phyloP scores from a whole-genome alignment of 208 protist genomes.

The Phytomonas francai region DNA sequence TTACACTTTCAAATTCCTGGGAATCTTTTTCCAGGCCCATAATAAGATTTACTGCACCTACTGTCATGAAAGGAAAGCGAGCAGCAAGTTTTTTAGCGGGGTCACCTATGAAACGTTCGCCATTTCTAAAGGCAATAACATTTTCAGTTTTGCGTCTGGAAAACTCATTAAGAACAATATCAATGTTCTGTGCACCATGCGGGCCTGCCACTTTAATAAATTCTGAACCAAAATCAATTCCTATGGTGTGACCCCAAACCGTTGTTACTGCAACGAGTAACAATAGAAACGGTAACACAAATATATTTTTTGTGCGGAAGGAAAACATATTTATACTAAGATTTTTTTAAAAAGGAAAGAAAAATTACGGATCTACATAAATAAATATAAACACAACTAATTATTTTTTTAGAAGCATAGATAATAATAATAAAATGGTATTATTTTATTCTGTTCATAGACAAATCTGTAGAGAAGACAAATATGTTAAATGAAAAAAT shows the following conservation, averaged over 20 bases:
- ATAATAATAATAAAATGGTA: conserved; percentile 8
- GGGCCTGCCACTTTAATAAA: conserved; percentile 73
- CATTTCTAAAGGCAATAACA: conserved; percentile 84
- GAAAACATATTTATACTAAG: conserved; percentile 9
- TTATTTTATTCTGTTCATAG: conserved; percentile 1
- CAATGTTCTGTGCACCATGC: conserved; percentile 53
- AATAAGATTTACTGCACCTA: conserved; percentile 57
- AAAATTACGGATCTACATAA: conserved; percentile 7
- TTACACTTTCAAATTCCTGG: conserved; percentile 1
- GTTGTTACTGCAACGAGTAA: conserved; percentile 8
- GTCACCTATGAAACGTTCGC: conserved; percentile 87
- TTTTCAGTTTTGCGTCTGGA: conserved; percentile 89
- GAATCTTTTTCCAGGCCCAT: conserved; percentile 49
- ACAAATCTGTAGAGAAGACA: background rate
- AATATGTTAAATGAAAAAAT: background rate
- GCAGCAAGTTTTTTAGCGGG: conserved; percentile 79
- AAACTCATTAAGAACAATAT: conserved; percentile 94
- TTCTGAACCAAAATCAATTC: conserved; percentile 87
- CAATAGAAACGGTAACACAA: conserved; percentile 2
- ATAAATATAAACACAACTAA: conserved; percentile 16
- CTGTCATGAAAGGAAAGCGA: conserved; percentile 77
- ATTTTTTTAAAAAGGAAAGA: conserved; percentile 13
- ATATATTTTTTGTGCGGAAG: background rate
- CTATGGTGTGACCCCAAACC: conserved; percentile 50
- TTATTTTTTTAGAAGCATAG: conserved; percentile 4